Conservation (phyloP, 1,284 basidiomycete species). For the Sanguinoderma infundibulare region DNA sequence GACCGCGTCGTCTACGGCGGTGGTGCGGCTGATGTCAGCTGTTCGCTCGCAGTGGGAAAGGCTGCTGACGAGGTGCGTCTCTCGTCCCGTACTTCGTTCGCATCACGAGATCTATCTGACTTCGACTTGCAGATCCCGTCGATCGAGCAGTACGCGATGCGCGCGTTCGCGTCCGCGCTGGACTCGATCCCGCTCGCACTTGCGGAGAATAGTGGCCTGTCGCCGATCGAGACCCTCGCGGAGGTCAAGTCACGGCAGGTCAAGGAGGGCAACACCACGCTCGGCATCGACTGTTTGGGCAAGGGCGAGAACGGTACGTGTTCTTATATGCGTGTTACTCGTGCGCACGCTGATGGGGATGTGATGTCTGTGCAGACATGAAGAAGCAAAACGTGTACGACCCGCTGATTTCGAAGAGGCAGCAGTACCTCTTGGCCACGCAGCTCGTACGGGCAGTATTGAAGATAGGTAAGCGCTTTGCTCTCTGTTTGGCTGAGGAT, state of each 20-base stretch:
- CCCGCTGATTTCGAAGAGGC: slow-evolving; percentile 95
- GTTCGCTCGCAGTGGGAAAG: slow-evolving; percentile 90
- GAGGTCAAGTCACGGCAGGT: slow-evolving; percentile 95
- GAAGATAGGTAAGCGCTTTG: slow-evolving; percentile 64
- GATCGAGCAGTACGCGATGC: slow-evolving; percentile 99
- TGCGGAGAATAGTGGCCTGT: slow-evolving; percentile 96
- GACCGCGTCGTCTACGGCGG: slow-evolving; percentile 98
- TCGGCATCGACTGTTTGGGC: slow-evolving; percentile 95
- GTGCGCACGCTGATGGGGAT: neutral
- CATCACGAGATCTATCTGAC: neutral
- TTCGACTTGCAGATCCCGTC: slow-evolving; percentile 73
- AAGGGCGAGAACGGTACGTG: slow-evolving; percentile 84
- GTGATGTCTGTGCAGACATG: slow-evolving; percentile 72
- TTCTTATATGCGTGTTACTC: neutral
- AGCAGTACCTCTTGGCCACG: slow-evolving; percentile 97
- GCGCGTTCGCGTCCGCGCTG: slow-evolving; percentile 93
- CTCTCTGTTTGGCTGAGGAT: neutral
- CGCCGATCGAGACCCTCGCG: slow-evolving; percentile 95
- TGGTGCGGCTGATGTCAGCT: slow-evolving; percentile 97
- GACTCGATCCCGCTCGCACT: slow-evolving; percentile 94
- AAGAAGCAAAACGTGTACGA: slow-evolving; percentile 97
- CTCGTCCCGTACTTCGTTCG: neutral
- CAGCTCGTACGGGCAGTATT: slow-evolving; percentile 82
- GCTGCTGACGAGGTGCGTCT: slow-evolving; percentile 86
- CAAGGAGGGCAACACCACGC: slow-evolving; percentile 80